phyloP scores from a whole-genome alignment of 23 red algal genomes.

The Gracilaria gracilis region DNA sequence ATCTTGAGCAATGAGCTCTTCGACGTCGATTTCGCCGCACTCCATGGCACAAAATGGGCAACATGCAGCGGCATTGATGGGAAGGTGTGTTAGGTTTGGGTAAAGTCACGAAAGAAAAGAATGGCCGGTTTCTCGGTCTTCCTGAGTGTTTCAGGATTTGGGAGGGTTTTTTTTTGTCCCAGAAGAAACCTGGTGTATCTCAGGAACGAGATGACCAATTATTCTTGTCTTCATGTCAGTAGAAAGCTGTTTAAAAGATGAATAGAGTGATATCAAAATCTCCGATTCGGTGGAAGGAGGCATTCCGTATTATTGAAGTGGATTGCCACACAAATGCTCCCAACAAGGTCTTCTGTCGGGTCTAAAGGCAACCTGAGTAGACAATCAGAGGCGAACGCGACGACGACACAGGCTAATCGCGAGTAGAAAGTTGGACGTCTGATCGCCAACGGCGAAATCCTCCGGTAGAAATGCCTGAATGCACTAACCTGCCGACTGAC shows the following conservation, averaged over 20 bases:
- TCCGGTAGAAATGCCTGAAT: too few relatives aligned
- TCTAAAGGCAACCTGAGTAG: too few relatives aligned
- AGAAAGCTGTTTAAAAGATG: neutral
- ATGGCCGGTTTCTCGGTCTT: neutral
- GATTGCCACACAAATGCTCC: too few relatives aligned
- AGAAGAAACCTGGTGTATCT: too few relatives aligned
- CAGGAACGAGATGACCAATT: neutral
- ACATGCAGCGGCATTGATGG: neutral
- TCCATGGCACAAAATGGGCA: neutral
- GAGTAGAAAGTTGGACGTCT: too few relatives aligned
- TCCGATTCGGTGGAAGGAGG: neutral
- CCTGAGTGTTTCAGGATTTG: neutral
- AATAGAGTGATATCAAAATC: neutral
- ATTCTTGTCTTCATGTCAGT: neutral
- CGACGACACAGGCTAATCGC: too few relatives aligned
- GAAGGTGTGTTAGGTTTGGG: neutral
- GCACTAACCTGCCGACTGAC: too few relatives aligned
- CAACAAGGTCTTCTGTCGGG: too few relatives aligned
- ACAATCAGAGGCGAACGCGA: too few relatives aligned
- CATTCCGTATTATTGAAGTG: constrained; percentile 16
- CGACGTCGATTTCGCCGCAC: neutral
- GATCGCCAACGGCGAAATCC: too few relatives aligned
- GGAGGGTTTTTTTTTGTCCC: neutral
- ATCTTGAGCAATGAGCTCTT: neutral
- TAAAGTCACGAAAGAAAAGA: too few relatives aligned